Evolutionary conservation across 106 monocot genomes (phyloP).

Genomic region (Hemerocallis citrina): DNA sequence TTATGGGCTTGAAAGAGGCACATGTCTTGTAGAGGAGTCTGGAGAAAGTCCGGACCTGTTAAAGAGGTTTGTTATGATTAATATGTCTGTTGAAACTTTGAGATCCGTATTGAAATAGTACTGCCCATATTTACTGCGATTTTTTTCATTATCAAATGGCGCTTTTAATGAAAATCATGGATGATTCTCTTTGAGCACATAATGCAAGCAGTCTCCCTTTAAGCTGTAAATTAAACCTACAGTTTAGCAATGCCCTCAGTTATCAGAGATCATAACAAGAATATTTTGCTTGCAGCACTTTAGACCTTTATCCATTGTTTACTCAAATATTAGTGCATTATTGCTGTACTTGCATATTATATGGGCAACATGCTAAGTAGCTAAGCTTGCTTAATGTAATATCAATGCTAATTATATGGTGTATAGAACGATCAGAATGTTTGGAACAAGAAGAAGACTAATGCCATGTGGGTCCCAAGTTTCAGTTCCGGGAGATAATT

Average conservation of each 20-base stretch:
- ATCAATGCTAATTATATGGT: background rate
- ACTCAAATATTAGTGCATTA: no score
- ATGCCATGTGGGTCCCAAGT: background rate
- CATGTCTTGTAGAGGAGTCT: no score
- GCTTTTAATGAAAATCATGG: slow-evolving; percentile 1
- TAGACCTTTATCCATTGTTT: slow-evolving; percentile 3
- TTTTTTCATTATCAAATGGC: background rate
- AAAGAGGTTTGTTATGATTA: no score
- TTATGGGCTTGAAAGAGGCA: no score
- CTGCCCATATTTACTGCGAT: no score
- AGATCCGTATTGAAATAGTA: no score
- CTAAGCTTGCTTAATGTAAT: slow-evolving; percentile 1
- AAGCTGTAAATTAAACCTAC: slow-evolving; percentile 5
- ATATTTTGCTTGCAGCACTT: background rate
- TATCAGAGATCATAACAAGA: slow-evolving; percentile 7
- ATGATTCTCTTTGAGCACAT: slow-evolving; percentile 1
- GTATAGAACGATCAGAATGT: background rate
- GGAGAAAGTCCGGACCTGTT: background rate
- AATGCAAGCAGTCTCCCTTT: no score
- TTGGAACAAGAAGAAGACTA: background rate
- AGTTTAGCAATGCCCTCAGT: slow-evolving; percentile 7
- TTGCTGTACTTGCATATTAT: slow-evolving; percentile 10
- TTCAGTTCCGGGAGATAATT: background rate
- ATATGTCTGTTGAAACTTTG: no score
- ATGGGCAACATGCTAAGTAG: background rate